phyloP scores from a whole-genome alignment of 495 filamentous ascomycete genomes.

The Neurospora sp. region DNA sequence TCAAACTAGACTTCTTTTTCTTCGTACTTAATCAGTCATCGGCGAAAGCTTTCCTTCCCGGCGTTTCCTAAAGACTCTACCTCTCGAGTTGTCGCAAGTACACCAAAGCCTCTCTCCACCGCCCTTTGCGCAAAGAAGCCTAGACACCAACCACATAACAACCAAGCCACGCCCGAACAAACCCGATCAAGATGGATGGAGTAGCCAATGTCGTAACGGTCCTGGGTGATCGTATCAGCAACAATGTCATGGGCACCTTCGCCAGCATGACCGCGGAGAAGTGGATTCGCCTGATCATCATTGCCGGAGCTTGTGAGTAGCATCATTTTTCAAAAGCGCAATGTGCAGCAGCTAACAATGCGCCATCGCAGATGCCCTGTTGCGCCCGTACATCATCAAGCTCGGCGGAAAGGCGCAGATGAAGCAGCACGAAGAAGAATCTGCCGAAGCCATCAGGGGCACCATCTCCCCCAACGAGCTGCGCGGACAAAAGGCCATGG shows the following conservation, averaged over 20 bases:
- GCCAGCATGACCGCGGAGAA: conserved; percentile 41
- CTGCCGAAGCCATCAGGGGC: conserved; percentile 19
- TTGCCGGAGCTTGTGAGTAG: conserved; percentile 37
- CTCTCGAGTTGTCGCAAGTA: background rate
- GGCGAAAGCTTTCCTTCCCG: background rate
- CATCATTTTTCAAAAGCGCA: background rate
- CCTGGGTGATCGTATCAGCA: conserved; percentile 35
- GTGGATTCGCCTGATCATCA: conserved; percentile 51
- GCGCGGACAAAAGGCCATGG: conserved; percentile 28
- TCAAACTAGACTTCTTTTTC: background rate
- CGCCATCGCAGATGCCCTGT: conserved; percentile 41
- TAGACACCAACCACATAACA: background rate
- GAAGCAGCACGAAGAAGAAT: conserved; percentile 35
- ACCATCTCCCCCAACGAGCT: conserved; percentile 41
- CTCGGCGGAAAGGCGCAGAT: conserved; percentile 33
- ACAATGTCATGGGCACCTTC: conserved; percentile 47
- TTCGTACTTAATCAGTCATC: background rate
- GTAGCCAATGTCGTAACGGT: conserved; percentile 22
- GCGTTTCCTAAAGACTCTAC: background rate
- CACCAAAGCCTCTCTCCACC: background rate
- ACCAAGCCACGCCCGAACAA: background rate
- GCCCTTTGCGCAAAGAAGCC: background rate
- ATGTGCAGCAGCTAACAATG: background rate
- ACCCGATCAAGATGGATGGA: conserved; percentile 20
- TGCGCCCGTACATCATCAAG: conserved; percentile 56